Evolutionary conservation across 305 asterid genomes (phyloP), one percentile per base, ranked within the genome.

Genomic region (Fraxinus velutina): DNA sequence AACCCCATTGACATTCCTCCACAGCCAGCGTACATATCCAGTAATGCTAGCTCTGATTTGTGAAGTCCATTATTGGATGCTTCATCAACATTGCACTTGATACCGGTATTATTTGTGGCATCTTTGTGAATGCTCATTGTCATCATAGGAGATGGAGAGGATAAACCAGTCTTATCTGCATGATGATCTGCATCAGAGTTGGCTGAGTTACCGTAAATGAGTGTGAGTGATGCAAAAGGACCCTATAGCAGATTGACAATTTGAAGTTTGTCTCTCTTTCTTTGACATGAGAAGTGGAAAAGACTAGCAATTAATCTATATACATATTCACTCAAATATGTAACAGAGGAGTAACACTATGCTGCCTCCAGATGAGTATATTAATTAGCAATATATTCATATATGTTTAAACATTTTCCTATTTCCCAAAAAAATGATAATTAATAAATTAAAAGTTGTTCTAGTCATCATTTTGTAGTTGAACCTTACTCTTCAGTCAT

Each of bases 1-100:
- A 93, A 84, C 81, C 98, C 98, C 21, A 92, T 91, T 68, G 98
- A 92, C 98, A 93, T 92, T 83, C 98, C 98, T 75, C 98, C 97
- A 88, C 98, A 93, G 57, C 98, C 98, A 89, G 97, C 87, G 78
- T 88, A 93, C 86, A 92, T 80, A 84, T 93, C 98, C 84, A 92
- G 82, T 82, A 92, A 79, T 73, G 94, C 88, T 82, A 90, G 87
- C 84, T 88, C 92, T 57, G 87, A 33, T 81, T 87, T 88, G 74
- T 83, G 80, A 36, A 22, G 52, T 52, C 57, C 71, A 2, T 64
- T 50, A 73, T 22, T 44, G 77, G 83, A 32, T 6, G 36, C 78
- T 80, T 60, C 86, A 78, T 85, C 80, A 19, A 42, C 55, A 66
- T 83, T 73, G 76, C 71, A 9, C 42, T 80, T 79, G 60, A 81